phyloP scores from a whole-genome alignment of 2,329 filamentous ascomycete species.

The Lachnellula suecica region DNA sequence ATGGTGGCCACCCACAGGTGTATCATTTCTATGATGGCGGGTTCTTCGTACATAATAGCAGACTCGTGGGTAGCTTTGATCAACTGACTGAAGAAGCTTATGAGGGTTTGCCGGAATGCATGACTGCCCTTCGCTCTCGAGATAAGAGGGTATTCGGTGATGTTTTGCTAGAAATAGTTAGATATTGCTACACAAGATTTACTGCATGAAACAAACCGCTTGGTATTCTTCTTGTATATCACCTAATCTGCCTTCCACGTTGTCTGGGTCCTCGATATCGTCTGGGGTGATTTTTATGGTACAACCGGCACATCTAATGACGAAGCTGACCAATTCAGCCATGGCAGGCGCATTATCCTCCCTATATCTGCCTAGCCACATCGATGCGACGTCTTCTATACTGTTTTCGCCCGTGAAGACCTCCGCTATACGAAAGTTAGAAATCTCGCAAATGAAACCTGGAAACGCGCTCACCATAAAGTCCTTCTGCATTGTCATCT shows the following conservation, averaged over 20 bases:
- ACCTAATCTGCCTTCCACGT: conserved; percentile 71
- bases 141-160: conserved; percentile 89
- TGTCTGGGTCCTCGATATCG: conserved; percentile 88
- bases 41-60: conserved; percentile 71
- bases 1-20: conserved; percentile 87
- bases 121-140: conserved; percentile 74
- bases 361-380: conserved; percentile 60
- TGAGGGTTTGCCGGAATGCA: conserved; percentile 75
- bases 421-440: conserved; percentile 48
- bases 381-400: conserved; percentile 55
- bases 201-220: conserved; percentile 51
- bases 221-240: conserved; percentile 91
- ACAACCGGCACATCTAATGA: conserved; percentile 74
- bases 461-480: conserved; percentile 28
- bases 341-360: conserved; percentile 53
- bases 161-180: conserved; percentile 55
- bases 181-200: background rate
- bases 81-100: conserved; percentile 76
- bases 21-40: conserved; percentile 80
- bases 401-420: conserved; percentile 61
- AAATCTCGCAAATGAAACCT: background rate
- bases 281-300: conserved; percentile 74
- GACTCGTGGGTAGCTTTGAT: conserved; percentile 78
- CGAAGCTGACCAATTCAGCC: conserved; percentile 65
- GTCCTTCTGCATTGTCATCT: conserved; percentile 29